Evolutionary conservation across 2,329 filamentous ascomycete genomes (phyloP).

Genomic region (Huntiella omanensis): DNA sequence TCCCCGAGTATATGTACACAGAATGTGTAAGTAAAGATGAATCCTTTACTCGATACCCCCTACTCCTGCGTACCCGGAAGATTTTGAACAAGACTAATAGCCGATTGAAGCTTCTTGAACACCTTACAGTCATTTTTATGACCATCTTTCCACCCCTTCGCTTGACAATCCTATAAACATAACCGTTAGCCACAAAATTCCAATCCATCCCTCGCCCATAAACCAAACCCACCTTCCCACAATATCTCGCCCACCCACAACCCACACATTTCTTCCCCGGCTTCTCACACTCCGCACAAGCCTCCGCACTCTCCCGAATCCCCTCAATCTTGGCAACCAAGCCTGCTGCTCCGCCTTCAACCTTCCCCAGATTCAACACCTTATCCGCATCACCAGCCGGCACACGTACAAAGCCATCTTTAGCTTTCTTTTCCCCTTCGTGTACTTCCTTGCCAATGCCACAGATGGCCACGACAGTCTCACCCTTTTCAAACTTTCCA

Average conservation of each 20-base stretch:
- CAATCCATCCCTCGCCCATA: background rate
- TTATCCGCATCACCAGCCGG: constrained; percentile 16
- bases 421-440: constrained; percentile 14
- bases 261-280: constrained; percentile 23
- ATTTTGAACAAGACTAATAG: background rate
- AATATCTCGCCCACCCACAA: constrained; percentile 26
- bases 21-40: too few species aligned
- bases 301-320: constrained; percentile 11
- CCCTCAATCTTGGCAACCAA: constrained; percentile 17
- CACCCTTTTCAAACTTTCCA: background rate
- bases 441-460: constrained; percentile 12
- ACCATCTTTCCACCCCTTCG: constrained; percentile 12
- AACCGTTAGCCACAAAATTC: constrained; percentile 2
- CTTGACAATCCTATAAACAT: constrained; percentile 12
- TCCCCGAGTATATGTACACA: too few species aligned
- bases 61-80: too few species aligned
- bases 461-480: constrained; percentile 19
- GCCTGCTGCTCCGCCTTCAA: constrained; percentile 9
- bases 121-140: constrained; percentile 13
- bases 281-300: constrained; percentile 15
- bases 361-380: constrained; percentile 19
- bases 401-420: constrained; percentile 23
- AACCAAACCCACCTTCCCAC: constrained; percentile 23
- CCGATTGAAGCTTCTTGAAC: constrained; percentile 8
- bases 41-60: too few species aligned